Evolutionary conservation across 2,329 filamentous ascomycete species (phyloP).

Genomic region (Phaeosphaeria sp.): DNA sequence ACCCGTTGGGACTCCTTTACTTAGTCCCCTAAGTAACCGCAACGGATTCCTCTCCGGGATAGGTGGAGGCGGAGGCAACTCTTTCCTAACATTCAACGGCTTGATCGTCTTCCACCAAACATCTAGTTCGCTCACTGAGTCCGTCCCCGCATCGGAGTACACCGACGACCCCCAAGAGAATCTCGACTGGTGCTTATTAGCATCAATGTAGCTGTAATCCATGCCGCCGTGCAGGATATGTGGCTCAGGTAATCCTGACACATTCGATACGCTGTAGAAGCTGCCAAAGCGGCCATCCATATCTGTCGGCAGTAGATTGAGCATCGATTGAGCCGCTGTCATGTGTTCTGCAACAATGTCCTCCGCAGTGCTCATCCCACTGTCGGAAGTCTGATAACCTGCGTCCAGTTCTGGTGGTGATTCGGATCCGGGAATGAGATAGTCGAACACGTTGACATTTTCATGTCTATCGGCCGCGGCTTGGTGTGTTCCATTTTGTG

Average conservation of each 20-base stretch:
- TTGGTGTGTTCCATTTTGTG: background rate
- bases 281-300: conserved; percentile 1
- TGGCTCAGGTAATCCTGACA: background rate
- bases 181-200: background rate
- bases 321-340: conserved; percentile 1
- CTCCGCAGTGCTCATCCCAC: background rate
- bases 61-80: background rate
- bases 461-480: background rate
- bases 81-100: background rate
- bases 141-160: background rate
- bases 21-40: background rate
- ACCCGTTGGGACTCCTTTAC: background rate
- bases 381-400: conserved; percentile 2
- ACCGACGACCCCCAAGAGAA: conserved; percentile 8
- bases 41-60: conserved; percentile 4
- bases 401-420: conserved; percentile 1
- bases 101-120: conserved; percentile 3
- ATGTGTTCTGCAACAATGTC: background rate
- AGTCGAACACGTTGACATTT: background rate
- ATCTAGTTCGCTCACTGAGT: background rate
- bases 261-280: background rate
- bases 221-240: background rate
- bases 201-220: background rate
- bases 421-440: background rate
- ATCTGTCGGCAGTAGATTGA: background rate